These are phyloP conservation scores for Penstemon newberryi DNA, from an alignment of 257 asterid genomes.

Conservation along the genomic window DNA sequence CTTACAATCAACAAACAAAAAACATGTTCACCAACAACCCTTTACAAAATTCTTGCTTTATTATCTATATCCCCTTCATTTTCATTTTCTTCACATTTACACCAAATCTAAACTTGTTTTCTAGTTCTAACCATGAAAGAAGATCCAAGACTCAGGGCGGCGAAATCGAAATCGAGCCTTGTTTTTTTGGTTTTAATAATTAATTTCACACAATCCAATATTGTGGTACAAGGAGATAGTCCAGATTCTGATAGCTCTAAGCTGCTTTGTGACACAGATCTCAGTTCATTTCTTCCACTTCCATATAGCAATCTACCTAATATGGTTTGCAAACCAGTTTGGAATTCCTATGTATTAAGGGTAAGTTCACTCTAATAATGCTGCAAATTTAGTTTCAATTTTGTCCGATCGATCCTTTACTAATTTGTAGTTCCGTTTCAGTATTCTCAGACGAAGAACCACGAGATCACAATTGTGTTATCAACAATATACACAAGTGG, in stretches of 20 bases:
- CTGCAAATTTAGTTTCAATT: neutral
- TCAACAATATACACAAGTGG: conserved; percentile 79
- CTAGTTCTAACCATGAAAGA: conserved; percentile 41
- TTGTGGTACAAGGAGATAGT: conserved; percentile 28
- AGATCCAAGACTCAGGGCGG: conserved; percentile 26
- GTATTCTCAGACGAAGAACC: conserved; percentile 68
- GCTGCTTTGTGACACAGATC: conserved; percentile 55
- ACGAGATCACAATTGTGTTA: conserved; percentile 66
- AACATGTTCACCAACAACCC: conserved; percentile 32
- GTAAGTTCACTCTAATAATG: conserved; percentile 37
- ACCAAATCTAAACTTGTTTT: conserved; percentile 14
- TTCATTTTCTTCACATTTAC: conserved; percentile 23
- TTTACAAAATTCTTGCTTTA: conserved; percentile 27
- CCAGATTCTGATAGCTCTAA: conserved; percentile 26
- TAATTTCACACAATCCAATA: conserved; percentile 22
- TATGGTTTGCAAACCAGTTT: conserved; percentile 79
- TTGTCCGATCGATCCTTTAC: neutral
- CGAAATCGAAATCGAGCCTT: conserved; percentile 2
- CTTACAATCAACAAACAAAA: conserved; percentile 5
- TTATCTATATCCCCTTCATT: conserved; percentile 21
- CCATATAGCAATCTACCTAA: conserved; percentile 65
- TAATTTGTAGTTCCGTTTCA: conserved; percentile 31
- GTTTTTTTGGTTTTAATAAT: conserved; percentile 24
- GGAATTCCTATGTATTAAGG: conserved; percentile 80
- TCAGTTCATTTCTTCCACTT: conserved; percentile 70